phyloP scores from a whole-genome alignment of 148 eudicot genomes.

The Spergularia marina region DNA sequence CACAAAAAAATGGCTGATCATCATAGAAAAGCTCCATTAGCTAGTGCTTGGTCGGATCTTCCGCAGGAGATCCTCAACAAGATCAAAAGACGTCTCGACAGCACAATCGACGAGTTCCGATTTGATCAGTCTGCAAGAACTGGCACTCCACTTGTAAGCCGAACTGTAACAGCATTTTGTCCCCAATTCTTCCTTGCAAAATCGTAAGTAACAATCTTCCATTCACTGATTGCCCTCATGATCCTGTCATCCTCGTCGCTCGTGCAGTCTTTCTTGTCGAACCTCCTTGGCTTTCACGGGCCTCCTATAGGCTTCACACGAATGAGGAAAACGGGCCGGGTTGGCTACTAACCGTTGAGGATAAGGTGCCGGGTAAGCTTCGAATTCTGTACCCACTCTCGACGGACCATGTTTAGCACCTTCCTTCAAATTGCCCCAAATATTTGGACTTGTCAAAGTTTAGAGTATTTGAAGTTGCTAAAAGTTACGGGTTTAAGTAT shows the following conservation, averaged over 20 bases:
- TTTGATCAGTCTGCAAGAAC: slow-evolving; percentile 9
- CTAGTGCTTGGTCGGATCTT: slow-evolving; percentile 9
- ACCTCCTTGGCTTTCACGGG: not conserved
- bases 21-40: not conserved
- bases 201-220: slow-evolving; percentile 2
- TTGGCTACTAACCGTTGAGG: slow-evolving; percentile 8
- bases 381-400: slow-evolving; percentile 10
- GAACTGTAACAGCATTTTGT: not conserved
- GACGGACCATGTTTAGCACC: not conserved
- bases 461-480: not conserved
- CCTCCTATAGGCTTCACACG: not conserved
- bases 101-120: not conserved
- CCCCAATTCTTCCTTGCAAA: not conserved
- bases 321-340: not conserved
- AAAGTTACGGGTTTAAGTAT: slow-evolving; percentile 5
- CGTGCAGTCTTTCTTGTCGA: slow-evolving; percentile 8
- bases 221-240: not conserved
- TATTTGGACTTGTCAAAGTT: not conserved
- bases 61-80: not conserved
- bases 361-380: slow-evolving; percentile 7
- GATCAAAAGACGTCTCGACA: slow-evolving; percentile 1
- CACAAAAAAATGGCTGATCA: not conserved
- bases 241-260: not conserved
- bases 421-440: not conserved
- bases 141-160: slow-evolving; percentile 7